Percentiles rank a stretch among this genome's conserved stretches.
These are phyloP conservation scores for Aspergillus eucalypticola DNA, from an alignment of 2,329 filamentous ascomycete genomes.

Conservation along the genomic window DNA sequence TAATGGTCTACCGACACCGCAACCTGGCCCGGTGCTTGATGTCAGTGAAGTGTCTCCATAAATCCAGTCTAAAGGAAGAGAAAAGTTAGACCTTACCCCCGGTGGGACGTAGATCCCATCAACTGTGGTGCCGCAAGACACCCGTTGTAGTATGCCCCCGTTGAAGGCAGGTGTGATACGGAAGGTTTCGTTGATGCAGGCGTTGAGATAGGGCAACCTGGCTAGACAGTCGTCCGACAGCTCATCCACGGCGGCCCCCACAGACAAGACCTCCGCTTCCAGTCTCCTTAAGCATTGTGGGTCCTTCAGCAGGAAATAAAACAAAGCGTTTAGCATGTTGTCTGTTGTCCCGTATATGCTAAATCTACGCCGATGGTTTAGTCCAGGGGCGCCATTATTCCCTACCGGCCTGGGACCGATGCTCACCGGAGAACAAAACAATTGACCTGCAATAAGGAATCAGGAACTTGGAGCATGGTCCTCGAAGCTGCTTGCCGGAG, in stretches of 20 bases:
- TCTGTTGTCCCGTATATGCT: neutral
- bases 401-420: neutral
- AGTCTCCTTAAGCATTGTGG: neutral
- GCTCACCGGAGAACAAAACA: neutral
- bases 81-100: neutral
- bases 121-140: neutral
- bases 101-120: neutral
- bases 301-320: neutral
- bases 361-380: neutral
- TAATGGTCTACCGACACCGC: neutral
- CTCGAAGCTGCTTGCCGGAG: neutral
- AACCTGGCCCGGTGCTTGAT: neutral
- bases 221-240: neutral
- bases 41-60: neutral
- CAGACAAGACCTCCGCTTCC: neutral
- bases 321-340: neutral
- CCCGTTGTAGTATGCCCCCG: neutral
- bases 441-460: neutral
- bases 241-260: neutral
- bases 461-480: neutral
- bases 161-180: neutral
- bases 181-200: neutral
- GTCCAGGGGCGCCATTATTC: neutral
- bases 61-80: neutral
- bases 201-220: neutral